phyloP scores from a whole-genome alignment of 208 protist species.

The Acanthamoeba sp. region DNA sequence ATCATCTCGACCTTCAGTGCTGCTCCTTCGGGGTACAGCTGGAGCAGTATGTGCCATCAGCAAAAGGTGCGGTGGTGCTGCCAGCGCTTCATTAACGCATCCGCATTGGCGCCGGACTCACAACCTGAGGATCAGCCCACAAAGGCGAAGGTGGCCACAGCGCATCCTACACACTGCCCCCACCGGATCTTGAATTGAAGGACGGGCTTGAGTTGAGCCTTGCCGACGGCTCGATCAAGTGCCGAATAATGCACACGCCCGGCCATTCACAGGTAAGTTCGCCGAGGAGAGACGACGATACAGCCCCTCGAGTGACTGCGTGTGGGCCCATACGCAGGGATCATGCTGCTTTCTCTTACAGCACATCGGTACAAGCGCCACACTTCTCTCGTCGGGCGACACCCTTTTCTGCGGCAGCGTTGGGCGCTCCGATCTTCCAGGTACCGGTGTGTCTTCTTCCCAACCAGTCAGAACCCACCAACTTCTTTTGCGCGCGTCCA shows the following conservation, averaged over 20 bases:
- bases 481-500: no score
- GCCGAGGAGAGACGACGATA: not conserved
- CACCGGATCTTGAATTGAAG: slow-evolving; percentile 28
- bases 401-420: slow-evolving; percentile 40
- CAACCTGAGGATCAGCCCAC: not conserved
- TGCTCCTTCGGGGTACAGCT: slow-evolving; percentile 15
- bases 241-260: slow-evolving; percentile 16
- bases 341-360: slow-evolving; percentile 40
- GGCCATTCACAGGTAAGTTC: slow-evolving; percentile 10
- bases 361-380: not conserved
- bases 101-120: not conserved
- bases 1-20: slow-evolving; percentile 46
- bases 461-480: no score
- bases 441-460: not conserved
- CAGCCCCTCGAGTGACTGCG: not conserved
- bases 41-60: slow-evolving; percentile 12
- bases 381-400: slow-evolving; percentile 16
- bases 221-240: not conserved
- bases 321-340: not conserved
- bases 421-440: slow-evolving; percentile 19
- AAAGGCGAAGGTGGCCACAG: not conserved
- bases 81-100: no score
- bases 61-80: not conserved
- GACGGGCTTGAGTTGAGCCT: slow-evolving; percentile 28
- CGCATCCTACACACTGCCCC: not conserved